These are phyloP conservation scores for Suhomyces chickasaworum DNA, from an alignment of 1,139 yeast genomes.

Conservation along the genomic window DNA sequence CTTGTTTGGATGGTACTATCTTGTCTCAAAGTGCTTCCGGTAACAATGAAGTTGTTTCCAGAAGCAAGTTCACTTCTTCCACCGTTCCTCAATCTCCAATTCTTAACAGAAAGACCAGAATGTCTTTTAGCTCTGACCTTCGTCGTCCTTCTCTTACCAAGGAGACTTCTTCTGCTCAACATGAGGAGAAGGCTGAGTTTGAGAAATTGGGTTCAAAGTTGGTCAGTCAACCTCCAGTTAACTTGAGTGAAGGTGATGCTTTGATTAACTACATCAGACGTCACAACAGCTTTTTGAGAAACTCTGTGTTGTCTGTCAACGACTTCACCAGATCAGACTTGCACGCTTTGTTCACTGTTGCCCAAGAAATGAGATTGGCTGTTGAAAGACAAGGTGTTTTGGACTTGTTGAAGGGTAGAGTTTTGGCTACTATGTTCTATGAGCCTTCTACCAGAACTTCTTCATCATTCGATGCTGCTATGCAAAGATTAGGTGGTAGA, in stretches of 20 bases:
- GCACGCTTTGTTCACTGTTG: constrained; percentile 91
- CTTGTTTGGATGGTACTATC: constrained; percentile 79
- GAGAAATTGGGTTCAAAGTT: constrained; percentile 67
- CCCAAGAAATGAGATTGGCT: constrained; percentile 96
- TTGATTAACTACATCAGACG: constrained; percentile 73
- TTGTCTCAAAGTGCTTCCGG: constrained; percentile 64
- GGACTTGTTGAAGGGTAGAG: constrained; percentile 86
- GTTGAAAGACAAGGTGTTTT: constrained; percentile 96
- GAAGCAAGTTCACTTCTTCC: constrained; percentile 43
- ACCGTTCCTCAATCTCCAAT: constrained; percentile 48
- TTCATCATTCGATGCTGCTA: constrained; percentile 96
- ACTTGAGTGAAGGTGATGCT: constrained; percentile 77
- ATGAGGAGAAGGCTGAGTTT: constrained; percentile 39
- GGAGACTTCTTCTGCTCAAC: constrained; percentile 29
- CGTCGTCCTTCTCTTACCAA: constrained; percentile 48
- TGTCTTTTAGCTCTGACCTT: constrained; percentile 46
- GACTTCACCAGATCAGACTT: constrained; percentile 85
- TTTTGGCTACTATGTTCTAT: constrained; percentile 92
- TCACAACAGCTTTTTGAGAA: constrained; percentile 86
- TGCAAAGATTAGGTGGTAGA: constrained; percentile 99
- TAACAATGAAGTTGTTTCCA: constrained; percentile 48
- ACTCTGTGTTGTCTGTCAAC: constrained; percentile 83
- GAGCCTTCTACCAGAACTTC: constrained; percentile 98
- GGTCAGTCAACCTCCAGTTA: constrained; percentile 71
- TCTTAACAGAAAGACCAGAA: constrained; percentile 45